phyloP scores from a whole-genome alignment of 345 rosid genomes.

The Excoecaria agallocha region DNA sequence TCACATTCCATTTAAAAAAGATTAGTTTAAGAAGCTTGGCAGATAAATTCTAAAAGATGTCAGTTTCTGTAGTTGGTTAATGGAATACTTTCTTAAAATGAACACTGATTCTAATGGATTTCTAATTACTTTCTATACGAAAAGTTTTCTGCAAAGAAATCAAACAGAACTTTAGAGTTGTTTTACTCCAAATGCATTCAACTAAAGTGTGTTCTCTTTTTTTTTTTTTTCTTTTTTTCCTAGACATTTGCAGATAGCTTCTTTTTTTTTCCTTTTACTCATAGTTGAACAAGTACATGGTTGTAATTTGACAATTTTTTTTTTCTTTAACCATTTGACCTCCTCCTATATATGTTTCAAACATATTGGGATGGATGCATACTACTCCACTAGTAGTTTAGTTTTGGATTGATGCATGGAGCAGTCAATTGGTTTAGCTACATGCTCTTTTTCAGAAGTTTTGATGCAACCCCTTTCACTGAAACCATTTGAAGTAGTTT shows the following conservation, averaged over 20 bases:
- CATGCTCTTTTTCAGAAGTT: not conserved
- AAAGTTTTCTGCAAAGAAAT: too few relatives aligned
- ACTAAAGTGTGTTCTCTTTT: not conserved
- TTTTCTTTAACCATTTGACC: too few relatives aligned
- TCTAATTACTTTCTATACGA: too few relatives aligned
- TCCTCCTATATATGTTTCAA: too few relatives aligned
- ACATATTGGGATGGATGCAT: not conserved
- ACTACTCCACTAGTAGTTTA: not conserved
- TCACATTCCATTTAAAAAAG: not conserved
- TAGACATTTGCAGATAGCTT: not conserved
- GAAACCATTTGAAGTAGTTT: not conserved
- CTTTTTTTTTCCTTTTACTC: not conserved
- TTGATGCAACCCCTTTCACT: not conserved
- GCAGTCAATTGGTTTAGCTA: not conserved
- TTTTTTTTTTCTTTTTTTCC: too few relatives aligned
- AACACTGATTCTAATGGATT: not conserved
- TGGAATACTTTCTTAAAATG: not conserved
- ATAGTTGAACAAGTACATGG: not conserved
- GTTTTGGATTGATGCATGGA: not conserved
- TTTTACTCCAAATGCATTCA: too few relatives aligned
- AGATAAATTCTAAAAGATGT: not conserved
- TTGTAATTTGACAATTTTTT: not conserved
- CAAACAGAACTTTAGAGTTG: too few relatives aligned
- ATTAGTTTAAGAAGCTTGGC: not conserved
- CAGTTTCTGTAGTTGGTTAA: not conserved